Conservation (phyloP, 768 basidiomycete genomes). For the Panellus pusillus region DNA sequence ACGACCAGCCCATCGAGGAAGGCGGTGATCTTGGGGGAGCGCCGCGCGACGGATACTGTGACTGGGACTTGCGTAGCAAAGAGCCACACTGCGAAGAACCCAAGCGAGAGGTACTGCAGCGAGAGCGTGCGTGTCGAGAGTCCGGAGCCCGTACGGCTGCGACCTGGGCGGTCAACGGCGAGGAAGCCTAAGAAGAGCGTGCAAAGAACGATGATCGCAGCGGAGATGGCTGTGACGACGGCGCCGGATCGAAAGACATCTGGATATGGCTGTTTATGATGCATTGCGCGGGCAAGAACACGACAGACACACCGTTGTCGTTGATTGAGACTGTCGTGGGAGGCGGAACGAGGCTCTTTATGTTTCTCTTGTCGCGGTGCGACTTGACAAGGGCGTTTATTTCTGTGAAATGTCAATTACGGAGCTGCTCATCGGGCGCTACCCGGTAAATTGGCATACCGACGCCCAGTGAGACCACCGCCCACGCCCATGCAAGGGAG, state of each 20-base stretch:
- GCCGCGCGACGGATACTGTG: constrained; percentile 45
- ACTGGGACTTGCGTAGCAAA: constrained; percentile 50
- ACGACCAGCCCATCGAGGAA: constrained; percentile 38
- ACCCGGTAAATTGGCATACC: constrained; percentile 16
- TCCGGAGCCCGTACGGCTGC: not conserved
- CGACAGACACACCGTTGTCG: constrained; percentile 31
- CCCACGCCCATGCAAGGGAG: constrained; percentile 32
- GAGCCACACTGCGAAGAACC: constrained; percentile 46
- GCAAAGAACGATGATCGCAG: constrained; percentile 33
- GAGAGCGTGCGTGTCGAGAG: constrained; percentile 29
- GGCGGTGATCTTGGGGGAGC: constrained; percentile 45
- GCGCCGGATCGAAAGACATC: constrained; percentile 41
- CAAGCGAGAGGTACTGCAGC: constrained; percentile 38
- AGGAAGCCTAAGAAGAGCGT: constrained; percentile 27
- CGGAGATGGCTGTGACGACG: constrained; percentile 36
- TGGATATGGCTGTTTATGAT: constrained; percentile 17
- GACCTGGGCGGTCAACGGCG: constrained; percentile 22
- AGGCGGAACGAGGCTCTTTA: constrained; percentile 33
- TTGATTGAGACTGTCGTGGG: constrained; percentile 38
- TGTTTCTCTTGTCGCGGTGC: constrained; percentile 34
- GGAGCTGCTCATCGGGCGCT: not conserved
- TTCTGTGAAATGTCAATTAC: constrained; percentile 23
- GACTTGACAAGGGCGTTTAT: constrained; percentile 45
- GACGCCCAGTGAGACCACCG: constrained; percentile 23
- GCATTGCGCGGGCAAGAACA: not conserved